phyloP scores from a whole-genome alignment of 2,329 filamentous ascomycete species.

The Sphaerulina populicola region DNA sequence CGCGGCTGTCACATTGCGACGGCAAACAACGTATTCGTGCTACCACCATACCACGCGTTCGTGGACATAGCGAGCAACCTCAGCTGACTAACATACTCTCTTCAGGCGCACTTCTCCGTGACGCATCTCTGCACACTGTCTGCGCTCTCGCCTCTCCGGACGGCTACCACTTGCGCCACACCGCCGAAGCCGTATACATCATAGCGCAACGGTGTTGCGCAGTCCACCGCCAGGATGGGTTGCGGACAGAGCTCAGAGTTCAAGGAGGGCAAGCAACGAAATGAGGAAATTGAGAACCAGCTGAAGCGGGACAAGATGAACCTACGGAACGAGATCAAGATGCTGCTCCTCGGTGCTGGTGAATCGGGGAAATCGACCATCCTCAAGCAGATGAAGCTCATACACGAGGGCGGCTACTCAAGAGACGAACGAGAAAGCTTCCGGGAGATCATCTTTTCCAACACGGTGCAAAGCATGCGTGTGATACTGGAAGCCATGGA shows the following conservation, averaged over 20 bases:
- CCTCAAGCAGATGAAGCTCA: conserved; percentile 97
- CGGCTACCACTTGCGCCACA: background rate
- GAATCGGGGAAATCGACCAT: conserved; percentile 95
- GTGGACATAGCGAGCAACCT: background rate
- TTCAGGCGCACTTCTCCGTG: background rate
- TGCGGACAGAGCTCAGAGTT: conserved; percentile 99
- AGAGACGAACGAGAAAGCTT: conserved; percentile 70
- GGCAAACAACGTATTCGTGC: conserved; percentile 11
- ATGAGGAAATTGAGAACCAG: conserved; percentile 99
- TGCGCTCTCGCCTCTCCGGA: background rate
- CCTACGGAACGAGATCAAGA: conserved; percentile 99
- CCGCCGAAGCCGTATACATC: conserved; percentile 3
- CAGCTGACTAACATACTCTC: background rate
- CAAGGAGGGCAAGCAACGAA: conserved; percentile 99
- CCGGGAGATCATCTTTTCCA: conserved; percentile 65
- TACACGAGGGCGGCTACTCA: conserved; percentile 97
- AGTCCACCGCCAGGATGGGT: conserved; percentile 68
- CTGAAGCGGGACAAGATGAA: conserved; percentile 97
- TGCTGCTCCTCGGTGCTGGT: conserved; percentile 96
- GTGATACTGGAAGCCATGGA: conserved; percentile 64
- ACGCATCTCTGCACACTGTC: background rate
- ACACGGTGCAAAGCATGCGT: conserved; percentile 62
- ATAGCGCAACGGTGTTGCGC: conserved; percentile 12
- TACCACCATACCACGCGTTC: conserved; percentile 5
- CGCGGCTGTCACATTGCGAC: conserved; percentile 10